These are phyloP conservation scores for Acanthamoeba sp. DNA, from an alignment of 208 protist species.

Conservation along the genomic window DNA sequence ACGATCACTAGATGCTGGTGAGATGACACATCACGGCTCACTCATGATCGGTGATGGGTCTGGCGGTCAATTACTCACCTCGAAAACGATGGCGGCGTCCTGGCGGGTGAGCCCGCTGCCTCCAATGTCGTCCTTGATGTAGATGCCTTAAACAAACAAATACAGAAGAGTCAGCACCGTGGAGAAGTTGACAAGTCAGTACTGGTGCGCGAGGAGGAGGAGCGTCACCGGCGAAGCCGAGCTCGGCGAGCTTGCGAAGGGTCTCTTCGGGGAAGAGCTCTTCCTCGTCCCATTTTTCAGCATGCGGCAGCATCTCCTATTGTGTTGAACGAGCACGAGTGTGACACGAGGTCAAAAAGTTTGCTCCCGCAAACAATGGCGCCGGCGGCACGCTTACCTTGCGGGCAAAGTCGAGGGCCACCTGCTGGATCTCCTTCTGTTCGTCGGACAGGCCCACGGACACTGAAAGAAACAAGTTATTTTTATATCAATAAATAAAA, in stretches of 20 bases:
- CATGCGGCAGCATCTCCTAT: constrained; percentile 86
- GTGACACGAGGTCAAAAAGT: no score
- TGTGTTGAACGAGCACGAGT: neutral
- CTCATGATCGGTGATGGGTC: constrained; percentile 56
- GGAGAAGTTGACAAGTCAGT: neutral
- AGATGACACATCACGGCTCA: no score
- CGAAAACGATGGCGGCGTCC: constrained; percentile 89
- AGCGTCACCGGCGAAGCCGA: constrained; percentile 88
- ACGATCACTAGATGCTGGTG: no score
- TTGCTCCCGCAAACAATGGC: neutral
- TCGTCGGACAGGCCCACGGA: constrained; percentile 34
- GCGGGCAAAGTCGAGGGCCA: constrained; percentile 42
- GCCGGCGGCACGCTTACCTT: neutral
- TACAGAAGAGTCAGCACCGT: no score
- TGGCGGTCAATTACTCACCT: no score
- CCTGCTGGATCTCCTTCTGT: constrained; percentile 36
- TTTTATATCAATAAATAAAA: neutral
- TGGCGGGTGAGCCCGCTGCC: constrained; percentile 87
- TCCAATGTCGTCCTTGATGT: constrained; percentile 85
- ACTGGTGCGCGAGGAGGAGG: neutral
- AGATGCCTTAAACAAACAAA: constrained; percentile 70
- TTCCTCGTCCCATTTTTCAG: constrained; percentile 88
- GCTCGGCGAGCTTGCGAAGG: constrained; percentile 83
- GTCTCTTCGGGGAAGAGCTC: constrained; percentile 89
- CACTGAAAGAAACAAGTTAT: no score